Conservation (phyloP, 2,329 filamentous ascomycete genomes). For the Sarocladium oryzae region DNA sequence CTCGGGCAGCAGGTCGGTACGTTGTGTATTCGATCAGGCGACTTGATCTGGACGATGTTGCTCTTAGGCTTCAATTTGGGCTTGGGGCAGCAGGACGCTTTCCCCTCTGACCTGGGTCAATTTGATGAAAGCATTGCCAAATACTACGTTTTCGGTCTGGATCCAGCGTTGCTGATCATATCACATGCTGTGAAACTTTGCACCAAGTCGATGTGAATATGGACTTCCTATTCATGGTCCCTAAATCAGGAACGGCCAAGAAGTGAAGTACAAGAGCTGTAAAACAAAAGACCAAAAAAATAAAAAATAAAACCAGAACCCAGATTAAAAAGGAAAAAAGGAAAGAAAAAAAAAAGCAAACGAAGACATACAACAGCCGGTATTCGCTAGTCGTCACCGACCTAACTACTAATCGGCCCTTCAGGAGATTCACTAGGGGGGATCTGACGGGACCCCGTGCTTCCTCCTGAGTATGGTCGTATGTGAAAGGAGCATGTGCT, state of each 20-base stretch:
- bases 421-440: not conserved
- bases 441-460: not conserved
- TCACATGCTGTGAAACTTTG: no score
- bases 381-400: constrained; percentile 1
- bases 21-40: no score
- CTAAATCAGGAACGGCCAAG: no score
- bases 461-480: not conserved
- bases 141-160: no score
- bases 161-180: no score
- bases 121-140: not conserved
- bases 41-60: not conserved
- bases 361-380: not conserved
- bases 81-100: not conserved
- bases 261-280: no score
- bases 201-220: no score
- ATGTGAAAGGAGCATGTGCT: not conserved
- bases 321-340: not conserved
- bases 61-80: not conserved
- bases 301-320: not conserved
- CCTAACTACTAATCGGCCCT: not conserved
- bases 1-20: no score
- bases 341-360: not conserved
- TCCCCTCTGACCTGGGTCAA: not conserved
- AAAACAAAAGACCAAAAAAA: no score
- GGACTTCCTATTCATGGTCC: no score